Conservation (phyloP, 2,329 filamentous ascomycete genomes). For the Aspergillus pseudoglaucus region DNA sequence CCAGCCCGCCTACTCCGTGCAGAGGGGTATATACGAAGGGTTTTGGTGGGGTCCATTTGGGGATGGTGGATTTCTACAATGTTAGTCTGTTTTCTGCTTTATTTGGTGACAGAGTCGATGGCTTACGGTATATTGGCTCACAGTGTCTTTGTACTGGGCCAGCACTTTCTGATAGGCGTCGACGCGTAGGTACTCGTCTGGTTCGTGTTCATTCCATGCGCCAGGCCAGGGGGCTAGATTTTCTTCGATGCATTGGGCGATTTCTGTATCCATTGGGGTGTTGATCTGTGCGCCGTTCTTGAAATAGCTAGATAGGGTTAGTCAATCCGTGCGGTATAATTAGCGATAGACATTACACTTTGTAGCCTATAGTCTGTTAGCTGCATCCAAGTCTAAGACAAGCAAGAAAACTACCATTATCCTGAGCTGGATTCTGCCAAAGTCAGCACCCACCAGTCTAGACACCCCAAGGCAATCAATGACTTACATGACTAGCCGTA, state of each 20-base stretch:
- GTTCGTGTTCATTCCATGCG: conserved; percentile 43
- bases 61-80: conserved; percentile 27
- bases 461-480: not conserved
- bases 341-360: conserved; percentile 40
- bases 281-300: conserved; percentile 61
- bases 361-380: conserved; percentile 45
- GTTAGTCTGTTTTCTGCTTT: conserved; percentile 7
- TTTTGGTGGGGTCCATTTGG: conserved; percentile 19
- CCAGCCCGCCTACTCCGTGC: conserved; percentile 34
- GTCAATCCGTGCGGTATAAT: conserved; percentile 5
- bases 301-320: conserved; percentile 46
- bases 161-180: conserved; percentile 24
- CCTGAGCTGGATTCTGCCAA: conserved; percentile 50
- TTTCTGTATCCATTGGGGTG: conserved; percentile 54
- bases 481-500: conserved; percentile 53
- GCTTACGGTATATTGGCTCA: conserved; percentile 28
- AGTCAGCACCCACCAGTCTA: not conserved
- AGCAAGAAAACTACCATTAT: conserved; percentile 44
- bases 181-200: conserved; percentile 24
- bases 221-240: conserved; percentile 47
- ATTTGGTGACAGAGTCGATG: not conserved
- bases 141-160: conserved; percentile 22
- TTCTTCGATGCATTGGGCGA: conserved; percentile 50
- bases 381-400: not conserved
- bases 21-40: conserved; percentile 40